A percentile compares a stretch with the other conserved stretches of the same genome.
Conservation (phyloP, 257 asterid genomes). For the Lavandula angustifolia region DNA sequence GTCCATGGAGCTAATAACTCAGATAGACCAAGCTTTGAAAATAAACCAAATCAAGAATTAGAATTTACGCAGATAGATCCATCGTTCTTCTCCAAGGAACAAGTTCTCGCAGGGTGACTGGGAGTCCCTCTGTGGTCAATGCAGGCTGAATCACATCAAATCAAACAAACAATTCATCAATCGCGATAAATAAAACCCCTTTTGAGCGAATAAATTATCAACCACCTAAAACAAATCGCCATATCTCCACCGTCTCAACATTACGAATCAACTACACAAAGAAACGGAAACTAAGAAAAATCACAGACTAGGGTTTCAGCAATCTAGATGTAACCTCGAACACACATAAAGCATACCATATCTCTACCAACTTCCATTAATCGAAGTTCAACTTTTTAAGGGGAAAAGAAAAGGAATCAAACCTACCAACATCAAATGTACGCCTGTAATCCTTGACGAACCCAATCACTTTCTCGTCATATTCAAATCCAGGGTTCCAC, state of each 20-base stretch:
- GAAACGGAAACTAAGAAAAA: no score
- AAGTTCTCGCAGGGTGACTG: slow-evolving; percentile 84
- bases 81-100: slow-evolving; percentile 65
- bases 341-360: not conserved
- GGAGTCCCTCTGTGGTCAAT: slow-evolving; percentile 97
- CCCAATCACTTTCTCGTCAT: slow-evolving; percentile 74
- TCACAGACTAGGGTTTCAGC: not conserved
- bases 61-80: slow-evolving; percentile 80
- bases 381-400: not conserved
- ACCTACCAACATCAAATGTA: slow-evolving; percentile 54
- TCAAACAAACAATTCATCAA: not conserved
- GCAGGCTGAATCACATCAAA: slow-evolving; percentile 60
- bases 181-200: not conserved
- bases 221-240: not conserved
- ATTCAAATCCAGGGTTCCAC: slow-evolving; percentile 93
- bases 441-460: slow-evolving; percentile 78
- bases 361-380: not conserved
- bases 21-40: not conserved
- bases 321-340: not conserved
- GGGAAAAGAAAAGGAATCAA: not conserved
- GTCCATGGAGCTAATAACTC: no score
- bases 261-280: no score
- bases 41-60: not conserved
- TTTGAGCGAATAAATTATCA: slow-evolving; percentile 6
- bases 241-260: not conserved